Evolutionary conservation across 345 rosid genomes (phyloP).

Genomic region (Salix purpurea): DNA sequence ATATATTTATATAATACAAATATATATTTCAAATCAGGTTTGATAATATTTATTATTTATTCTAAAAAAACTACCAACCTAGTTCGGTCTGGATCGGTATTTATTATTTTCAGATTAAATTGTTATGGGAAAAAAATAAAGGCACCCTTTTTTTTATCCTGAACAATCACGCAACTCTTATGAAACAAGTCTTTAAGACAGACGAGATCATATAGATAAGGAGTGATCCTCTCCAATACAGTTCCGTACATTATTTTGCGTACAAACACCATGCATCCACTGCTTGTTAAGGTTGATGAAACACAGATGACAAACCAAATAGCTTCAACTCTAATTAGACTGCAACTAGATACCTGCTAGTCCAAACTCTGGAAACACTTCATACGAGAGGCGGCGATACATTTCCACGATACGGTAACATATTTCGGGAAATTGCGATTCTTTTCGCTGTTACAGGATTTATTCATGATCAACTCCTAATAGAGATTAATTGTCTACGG

Average conservation of each 20-base stretch:
- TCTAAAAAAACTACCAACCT: too few species aligned
- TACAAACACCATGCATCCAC: background rate
- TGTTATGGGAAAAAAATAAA: too few species aligned
- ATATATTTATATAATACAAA: too few species aligned
- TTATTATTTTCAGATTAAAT: too few species aligned
- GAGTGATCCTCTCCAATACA: background rate
- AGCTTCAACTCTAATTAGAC: background rate
- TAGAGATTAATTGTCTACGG: background rate
- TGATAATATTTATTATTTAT: too few species aligned
- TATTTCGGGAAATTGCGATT: background rate
- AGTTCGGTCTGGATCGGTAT: too few species aligned
- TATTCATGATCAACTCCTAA: background rate
- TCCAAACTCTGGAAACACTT: background rate
- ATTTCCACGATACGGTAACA: too few species aligned
- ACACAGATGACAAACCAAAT: background rate
- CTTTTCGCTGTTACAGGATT: background rate
- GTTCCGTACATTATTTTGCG: background rate
- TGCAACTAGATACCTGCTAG: background rate
- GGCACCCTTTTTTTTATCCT: background rate
- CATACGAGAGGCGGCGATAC: background rate
- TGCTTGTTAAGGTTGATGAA: too few species aligned
- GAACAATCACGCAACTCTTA: background rate
- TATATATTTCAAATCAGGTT: too few species aligned
- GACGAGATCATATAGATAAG: background rate
- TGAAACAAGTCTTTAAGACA: background rate